Evolutionary conservation across 192 early-diverging fungal species (phyloP).

Genomic region (Gryganskiella cystojenkinii): DNA sequence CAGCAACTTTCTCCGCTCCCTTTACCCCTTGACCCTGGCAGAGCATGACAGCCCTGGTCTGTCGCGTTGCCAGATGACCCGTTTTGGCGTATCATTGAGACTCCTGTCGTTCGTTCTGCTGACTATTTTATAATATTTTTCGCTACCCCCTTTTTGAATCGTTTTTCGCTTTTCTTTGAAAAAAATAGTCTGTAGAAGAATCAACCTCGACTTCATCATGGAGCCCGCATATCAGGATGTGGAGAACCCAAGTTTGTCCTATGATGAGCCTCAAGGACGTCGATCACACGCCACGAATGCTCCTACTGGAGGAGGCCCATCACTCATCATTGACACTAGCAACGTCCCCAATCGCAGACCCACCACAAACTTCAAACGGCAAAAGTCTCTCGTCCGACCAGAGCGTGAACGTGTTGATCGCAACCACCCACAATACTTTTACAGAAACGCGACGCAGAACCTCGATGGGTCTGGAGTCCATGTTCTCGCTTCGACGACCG

Average conservation of each 20-base stretch:
- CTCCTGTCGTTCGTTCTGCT: no score
- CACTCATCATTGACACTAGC: constrained; percentile 2
- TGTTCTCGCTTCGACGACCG: constrained; percentile 44
- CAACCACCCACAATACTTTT: constrained; percentile 60
- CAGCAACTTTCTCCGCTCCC: no score
- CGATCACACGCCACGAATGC: constrained; percentile 5
- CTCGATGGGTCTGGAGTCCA: constrained; percentile 41
- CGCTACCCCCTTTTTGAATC: background rate
- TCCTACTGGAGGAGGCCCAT: no score
- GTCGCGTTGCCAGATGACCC: no score
- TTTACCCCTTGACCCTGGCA: no score
- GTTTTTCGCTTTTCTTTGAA: background rate
- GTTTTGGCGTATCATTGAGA: no score
- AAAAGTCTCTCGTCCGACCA: constrained; percentile 78
- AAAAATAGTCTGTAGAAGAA: background rate
- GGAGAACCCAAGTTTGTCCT: constrained; percentile 13
- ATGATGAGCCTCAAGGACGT: constrained; percentile 25
- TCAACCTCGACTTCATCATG: constrained; percentile 1
- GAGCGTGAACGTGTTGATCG: constrained; percentile 66
- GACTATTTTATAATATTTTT: background rate
- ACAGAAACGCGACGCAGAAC: constrained; percentile 52
- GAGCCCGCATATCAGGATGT: constrained; percentile 22
- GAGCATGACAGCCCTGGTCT: no score
- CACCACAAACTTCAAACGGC: constrained; percentile 52
- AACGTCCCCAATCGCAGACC: constrained; percentile 11